These are phyloP conservation scores for Epichloe typhina DNA, from an alignment of 2,329 filamentous ascomycete species.

Conservation along the genomic window DNA sequence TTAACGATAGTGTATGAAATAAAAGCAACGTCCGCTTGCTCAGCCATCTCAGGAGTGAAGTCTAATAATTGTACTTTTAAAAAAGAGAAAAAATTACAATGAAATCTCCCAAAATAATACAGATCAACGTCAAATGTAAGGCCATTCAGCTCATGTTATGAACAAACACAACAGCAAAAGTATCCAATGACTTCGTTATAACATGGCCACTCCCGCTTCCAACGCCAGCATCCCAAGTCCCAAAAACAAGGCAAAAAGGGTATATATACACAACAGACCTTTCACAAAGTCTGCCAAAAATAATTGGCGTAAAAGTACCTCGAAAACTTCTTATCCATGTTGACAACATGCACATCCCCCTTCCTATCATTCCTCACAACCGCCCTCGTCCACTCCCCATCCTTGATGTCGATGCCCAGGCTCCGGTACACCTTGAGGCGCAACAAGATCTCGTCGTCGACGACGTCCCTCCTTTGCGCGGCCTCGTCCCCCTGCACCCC, in stretches of 20 bases:
- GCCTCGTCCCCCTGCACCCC: slow-evolving; percentile 57
- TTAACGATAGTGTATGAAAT: background rate
- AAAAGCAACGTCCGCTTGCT: background rate
- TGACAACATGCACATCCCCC: slow-evolving; percentile 84
- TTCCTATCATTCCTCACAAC: slow-evolving; percentile 74
- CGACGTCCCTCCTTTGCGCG: slow-evolving; percentile 23
- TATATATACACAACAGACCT: background rate
- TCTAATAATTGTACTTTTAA: fast-evolving
- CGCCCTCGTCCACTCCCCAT: slow-evolving; percentile 73
- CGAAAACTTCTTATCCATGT: slow-evolving; percentile 85
- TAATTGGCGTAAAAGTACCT: slow-evolving; percentile 90
- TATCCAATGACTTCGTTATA: no score
- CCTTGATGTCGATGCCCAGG: slow-evolving; percentile 69
- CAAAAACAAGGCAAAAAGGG: background rate
- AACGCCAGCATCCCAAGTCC: no score
- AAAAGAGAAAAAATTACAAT: no score
- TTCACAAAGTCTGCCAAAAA: slow-evolving; percentile 77
- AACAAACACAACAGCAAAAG: no score
- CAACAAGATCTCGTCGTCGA: slow-evolving; percentile 54
- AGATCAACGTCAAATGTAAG: no score
- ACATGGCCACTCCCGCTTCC: no score
- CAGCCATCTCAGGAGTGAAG: background rate
- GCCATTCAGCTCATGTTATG: no score
- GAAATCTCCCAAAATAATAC: no score
- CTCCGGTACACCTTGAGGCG: slow-evolving; percentile 85